Base-by-base conservation (phyloP, 2,329 filamentous ascomycete species). In the Colletotrichum liriopes region DNA sequence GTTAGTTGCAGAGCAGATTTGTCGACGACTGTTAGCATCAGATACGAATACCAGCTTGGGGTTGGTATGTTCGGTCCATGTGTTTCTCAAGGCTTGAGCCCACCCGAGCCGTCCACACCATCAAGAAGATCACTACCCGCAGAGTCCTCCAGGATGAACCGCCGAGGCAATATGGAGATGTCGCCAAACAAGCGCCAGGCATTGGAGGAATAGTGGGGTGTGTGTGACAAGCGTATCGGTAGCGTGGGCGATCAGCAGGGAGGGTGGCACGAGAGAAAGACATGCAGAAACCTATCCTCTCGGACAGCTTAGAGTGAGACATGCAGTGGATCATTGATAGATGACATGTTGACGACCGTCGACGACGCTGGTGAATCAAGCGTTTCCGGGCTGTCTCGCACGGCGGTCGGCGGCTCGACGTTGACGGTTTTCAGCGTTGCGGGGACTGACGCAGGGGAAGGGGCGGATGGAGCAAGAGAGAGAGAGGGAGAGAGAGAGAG, bases 251-350 rank as follows among this genome's bases (percentile, higher is more conserved):
- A 78, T 77, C 74, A 68, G 59, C 59, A 64, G 59, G 70, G 51
- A 72, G 70, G 72, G 56, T 66, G 65, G 66, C 39, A 74, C 63
- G 61, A 68, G 73, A 76, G 76, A 78, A 75, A 81, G 79, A 80
- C 79, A 80, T 78, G 75, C 77, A 78, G 77, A 75, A 74, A 75
- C 72, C 67, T 76, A 78, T 56, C 80, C 82, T 82, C 76, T 82
- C 78, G 78, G 81, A 81, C 78, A 72, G 71, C 60, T 73, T 63
- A 62, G 73, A 79, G 77, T 80, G 77, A 83, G 82, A 84, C 82
- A 83, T 79, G 76, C 74, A 75, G 74, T 73, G 72, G 75, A 77
- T 78, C 76, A 80, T 79, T 78, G 80, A 73, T 51, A 49, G 65
- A 73, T 63, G 61, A 59, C 62, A 67, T 61, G 54, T 67, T 69